A percentile compares a stretch with the other conserved stretches of the same genome.
Evolutionary conservation across 805 yeast genomes (phyloP).

Genomic region (Wickerhamiella sorbophila): DNA sequence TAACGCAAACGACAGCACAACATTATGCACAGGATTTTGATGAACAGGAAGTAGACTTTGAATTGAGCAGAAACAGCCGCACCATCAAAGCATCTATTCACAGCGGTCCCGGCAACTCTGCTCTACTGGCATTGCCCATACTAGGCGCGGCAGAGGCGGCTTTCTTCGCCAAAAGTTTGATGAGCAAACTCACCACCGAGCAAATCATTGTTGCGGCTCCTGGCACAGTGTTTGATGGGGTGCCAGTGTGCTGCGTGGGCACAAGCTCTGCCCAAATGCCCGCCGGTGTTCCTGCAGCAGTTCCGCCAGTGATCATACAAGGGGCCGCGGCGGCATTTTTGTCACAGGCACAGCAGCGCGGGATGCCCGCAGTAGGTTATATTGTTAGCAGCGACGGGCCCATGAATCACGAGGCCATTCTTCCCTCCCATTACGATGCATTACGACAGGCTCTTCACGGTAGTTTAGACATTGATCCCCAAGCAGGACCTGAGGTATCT

Average conservation of each 20-base stretch:
- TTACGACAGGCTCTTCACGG: conserved; percentile 5
- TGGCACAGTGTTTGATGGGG: conserved; percentile 12
- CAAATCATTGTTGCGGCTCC: conserved; percentile 12
- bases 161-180: conserved; percentile 8
- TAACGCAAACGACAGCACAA: not conserved
- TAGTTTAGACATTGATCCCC: conserved; percentile 3
- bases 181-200: conserved; percentile 3
- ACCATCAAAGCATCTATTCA: not conserved
- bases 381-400: conserved; percentile 24
- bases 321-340: conserved; percentile 24
- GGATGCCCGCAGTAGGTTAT: conserved; percentile 17
- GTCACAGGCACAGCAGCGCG: conserved; percentile 16
- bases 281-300: conserved; percentile 6
- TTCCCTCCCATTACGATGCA: conserved; percentile 6
- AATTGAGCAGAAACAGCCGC: not conserved
- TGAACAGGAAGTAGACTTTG: conserved; percentile 2
- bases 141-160: conserved; percentile 11
- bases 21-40: conserved; percentile 2
- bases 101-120: conserved; percentile 2
- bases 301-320: conserved; percentile 22
- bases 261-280: not conserved
- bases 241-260: conserved; percentile 6
- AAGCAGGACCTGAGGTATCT: conserved; percentile 6
- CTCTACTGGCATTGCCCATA: conserved; percentile 9
- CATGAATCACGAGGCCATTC: conserved; percentile 20